These are phyloP conservation scores for Paramecium sonneborni DNA, from an alignment of 73 alveolate genomes.

Conservation along the genomic window DNA sequence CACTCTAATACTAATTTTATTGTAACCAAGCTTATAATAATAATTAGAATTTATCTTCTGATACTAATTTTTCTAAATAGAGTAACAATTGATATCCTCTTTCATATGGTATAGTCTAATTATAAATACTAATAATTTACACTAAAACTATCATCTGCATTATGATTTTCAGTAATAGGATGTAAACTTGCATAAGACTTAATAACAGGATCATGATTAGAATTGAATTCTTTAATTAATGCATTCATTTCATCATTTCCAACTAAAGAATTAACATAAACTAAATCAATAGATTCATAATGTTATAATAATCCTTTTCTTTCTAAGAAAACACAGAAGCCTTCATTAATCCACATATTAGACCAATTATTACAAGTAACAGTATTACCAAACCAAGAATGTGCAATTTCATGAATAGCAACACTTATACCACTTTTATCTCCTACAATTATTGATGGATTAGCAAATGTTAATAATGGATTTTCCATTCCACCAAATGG, in stretches of 20 bases:
- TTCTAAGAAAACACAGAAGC: slow-evolving; percentile 88
- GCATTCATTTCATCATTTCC: slow-evolving; percentile 65
- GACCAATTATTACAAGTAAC: slow-evolving; percentile 97
- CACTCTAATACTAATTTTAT: slow-evolving; percentile 66
- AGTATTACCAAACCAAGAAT: slow-evolving; percentile 98
- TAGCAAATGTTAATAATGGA: slow-evolving; percentile 96
- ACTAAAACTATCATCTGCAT: slow-evolving; percentile 80
- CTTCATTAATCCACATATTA: slow-evolving; percentile 98
- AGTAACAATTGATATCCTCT: slow-evolving; percentile 72
- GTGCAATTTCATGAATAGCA: slow-evolving; percentile 97
- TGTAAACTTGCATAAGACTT: slow-evolving; percentile 67
- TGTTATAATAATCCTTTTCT: slow-evolving; percentile 74
- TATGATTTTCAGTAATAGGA: slow-evolving; percentile 67
- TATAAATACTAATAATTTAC: neutral
- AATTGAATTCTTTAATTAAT: neutral
- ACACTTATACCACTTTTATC: slow-evolving; percentile 92
- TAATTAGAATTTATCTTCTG: slow-evolving; percentile 60
- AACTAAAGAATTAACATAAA: slow-evolving; percentile 61
- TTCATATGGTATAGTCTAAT: slow-evolving; percentile 71
- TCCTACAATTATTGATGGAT: slow-evolving; percentile 97
- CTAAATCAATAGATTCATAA: slow-evolving; percentile 69
- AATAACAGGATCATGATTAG: slow-evolving; percentile 19
- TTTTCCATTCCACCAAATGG: slow-evolving; percentile 99
- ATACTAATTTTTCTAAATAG: slow-evolving; percentile 62
- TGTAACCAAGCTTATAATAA: slow-evolving; percentile 59